Evolutionary conservation across 257 asterid genomes (phyloP).

Genomic region (Solanum bulbocastanum): DNA sequence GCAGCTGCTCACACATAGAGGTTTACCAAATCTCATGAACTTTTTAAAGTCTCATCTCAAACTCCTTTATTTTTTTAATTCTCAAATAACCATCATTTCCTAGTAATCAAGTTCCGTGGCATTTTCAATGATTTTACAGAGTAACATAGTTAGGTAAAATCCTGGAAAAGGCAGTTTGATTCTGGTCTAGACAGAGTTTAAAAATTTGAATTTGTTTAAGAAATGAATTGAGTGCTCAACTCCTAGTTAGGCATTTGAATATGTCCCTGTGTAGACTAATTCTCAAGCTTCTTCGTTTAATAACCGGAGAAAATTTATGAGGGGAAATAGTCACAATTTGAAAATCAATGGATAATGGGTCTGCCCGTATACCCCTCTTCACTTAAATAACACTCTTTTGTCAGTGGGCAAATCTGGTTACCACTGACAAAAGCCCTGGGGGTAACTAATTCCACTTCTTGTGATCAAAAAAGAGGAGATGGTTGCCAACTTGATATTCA

Average conservation of each 20-base stretch:
- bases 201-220: not conserved
- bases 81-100: not conserved
- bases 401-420: not conserved
- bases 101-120: not conserved
- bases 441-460: not conserved
- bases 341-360: not conserved
- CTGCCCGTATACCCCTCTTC: not conserved
- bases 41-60: not conserved
- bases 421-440: not conserved
- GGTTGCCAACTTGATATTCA: not conserved
- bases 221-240: not conserved
- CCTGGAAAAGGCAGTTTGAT: not conserved
- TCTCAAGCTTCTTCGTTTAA: not conserved
- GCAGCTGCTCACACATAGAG: not conserved
- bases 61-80: not conserved
- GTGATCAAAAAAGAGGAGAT: not conserved
- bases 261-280: not conserved
- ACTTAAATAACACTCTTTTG: not conserved
- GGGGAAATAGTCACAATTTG: not conserved
- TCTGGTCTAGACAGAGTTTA: not conserved
- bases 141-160: not conserved
- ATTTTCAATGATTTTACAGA: not conserved
- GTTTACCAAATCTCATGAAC: not conserved
- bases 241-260: not conserved
- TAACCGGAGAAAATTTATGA: not conserved